Evolutionary conservation across 2,329 filamentous ascomycete genomes (phyloP).

Genomic region (Leptographium lundbergii): DNA sequence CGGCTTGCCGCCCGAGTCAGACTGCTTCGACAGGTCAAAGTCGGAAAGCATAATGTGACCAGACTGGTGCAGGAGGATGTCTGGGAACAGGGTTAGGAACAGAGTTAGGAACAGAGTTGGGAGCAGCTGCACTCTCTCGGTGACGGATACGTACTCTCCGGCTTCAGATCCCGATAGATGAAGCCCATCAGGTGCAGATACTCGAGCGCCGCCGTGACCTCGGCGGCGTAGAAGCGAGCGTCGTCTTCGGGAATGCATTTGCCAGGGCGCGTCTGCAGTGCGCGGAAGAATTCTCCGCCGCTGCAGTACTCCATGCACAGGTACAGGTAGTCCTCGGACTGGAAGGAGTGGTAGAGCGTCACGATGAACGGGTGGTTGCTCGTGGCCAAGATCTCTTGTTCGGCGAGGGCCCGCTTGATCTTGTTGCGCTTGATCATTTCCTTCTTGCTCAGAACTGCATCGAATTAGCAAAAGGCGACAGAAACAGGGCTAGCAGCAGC

Average conservation of each 20-base stretch:
- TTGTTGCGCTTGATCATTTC: slow-evolving; percentile 99
- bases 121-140: neutral
- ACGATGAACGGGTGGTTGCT: slow-evolving; percentile 99
- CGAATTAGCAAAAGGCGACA: too few species aligned
- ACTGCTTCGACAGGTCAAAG: slow-evolving; percentile 97
- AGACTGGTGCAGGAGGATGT: slow-evolving; percentile 96
- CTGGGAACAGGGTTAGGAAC: slow-evolving; percentile 28
- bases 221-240: slow-evolving; percentile 91
- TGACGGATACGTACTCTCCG: slow-evolving; percentile 61
- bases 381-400: slow-evolving; percentile 95
- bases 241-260: slow-evolving; percentile 97
- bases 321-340: slow-evolving; percentile 96
- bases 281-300: slow-evolving; percentile 95
- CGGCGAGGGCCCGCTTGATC: slow-evolving; percentile 94
- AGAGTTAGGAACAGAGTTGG: neutral
- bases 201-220: slow-evolving; percentile 91
- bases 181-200: slow-evolving; percentile 99
- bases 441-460: slow-evolving; percentile 88
- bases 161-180: slow-evolving; percentile 95
- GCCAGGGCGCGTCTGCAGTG: slow-evolving; percentile 87
- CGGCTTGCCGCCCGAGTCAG: slow-evolving; percentile 85
- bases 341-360: slow-evolving; percentile 96
- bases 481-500: neutral
- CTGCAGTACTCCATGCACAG: slow-evolving; percentile 99
- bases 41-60: slow-evolving; percentile 99